phyloP scores from a whole-genome alignment of 768 basidiomycete genomes.

The Panaeolus cyanescens region DNA sequence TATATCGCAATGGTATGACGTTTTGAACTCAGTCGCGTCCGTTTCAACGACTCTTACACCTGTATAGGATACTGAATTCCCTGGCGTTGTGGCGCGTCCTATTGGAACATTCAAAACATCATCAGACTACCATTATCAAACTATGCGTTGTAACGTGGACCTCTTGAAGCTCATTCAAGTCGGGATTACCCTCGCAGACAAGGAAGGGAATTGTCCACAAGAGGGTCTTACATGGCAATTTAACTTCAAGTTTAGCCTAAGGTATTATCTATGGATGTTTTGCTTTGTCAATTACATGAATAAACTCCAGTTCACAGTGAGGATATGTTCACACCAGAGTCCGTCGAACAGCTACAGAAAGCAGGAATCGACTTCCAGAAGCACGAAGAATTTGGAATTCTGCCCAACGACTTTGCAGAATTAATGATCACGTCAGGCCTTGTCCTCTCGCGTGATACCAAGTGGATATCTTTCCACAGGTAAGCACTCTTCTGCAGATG shows the following conservation, averaged over 20 bases:
- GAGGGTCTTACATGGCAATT: constrained; percentile 98
- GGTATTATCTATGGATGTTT: constrained; percentile 35
- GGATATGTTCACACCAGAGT: constrained; percentile 99
- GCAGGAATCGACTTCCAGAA: constrained; percentile 95
- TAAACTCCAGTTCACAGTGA: constrained; percentile 52
- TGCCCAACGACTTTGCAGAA: constrained; percentile 94
- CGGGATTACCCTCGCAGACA: constrained; percentile 92
- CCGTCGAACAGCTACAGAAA: constrained; percentile 91
- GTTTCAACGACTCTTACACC: constrained; percentile 24
- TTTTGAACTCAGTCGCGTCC: constrained; percentile 24
- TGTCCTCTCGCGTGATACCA: constrained; percentile 85
- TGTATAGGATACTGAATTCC: constrained; percentile 94
- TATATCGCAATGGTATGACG: constrained; percentile 88
- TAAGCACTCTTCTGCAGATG: constrained; percentile 39
- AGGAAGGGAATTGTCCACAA: constrained; percentile 88
- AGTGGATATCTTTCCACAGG: constrained; percentile 99
- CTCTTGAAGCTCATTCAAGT: constrained; percentile 97
- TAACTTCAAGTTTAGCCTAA: constrained; percentile 92
- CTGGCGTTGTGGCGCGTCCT: constrained; percentile 96
- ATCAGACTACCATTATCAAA: constrained; percentile 99
- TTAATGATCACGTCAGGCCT: constrained; percentile 95
- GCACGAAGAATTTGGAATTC: constrained; percentile 90
- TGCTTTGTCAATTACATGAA: neutral
- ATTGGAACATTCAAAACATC: constrained; percentile 96
- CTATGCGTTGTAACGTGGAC: constrained; percentile 99